Evolutionary conservation across 2,329 filamentous ascomycete genomes (phyloP), one percentile per base, ranked within the genome.

Genomic region (Trichoderma cornu-damae): DNA sequence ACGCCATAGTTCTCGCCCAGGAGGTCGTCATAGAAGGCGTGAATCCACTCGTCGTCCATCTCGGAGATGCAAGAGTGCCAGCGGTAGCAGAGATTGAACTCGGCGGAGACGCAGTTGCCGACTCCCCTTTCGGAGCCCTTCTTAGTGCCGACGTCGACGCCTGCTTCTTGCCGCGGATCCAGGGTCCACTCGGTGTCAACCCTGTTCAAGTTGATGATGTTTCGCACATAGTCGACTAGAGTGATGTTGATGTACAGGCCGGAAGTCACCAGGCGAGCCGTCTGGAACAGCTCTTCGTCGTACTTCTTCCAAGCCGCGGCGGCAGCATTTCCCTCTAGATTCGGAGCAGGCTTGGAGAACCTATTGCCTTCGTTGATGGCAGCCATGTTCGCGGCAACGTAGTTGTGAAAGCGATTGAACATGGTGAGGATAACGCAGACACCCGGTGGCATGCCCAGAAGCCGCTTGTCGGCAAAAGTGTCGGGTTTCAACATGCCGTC

Each of bases 41-140:
- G 80, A 20, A 90, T 87, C 89, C 90, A 95, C 62, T 85, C 79
- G 66, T 94, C 90, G 65, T 96, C 90, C 61, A 82, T 84, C 43
- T 68, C 67, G 20, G 70, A 83, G 64, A 94, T 88, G 63, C 87
- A 85, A 3, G 89, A 90, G 74, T 95, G 90, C 89, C 90, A 95
- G 61, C 90, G 81, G 70, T 96, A 95, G 63, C 88, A 87, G 8
- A 96, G 78, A 67, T 94, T 95, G 77, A 96, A 96, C 73, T 96
- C 90, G 3, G 88, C 89, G 0, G 89, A 93, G 4, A 93, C 89
- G 62, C 88, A 85, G 66, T 94, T 95, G 50, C 90, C 90, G 0
- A 88, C 83, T 40, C 89, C 90, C 22, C 84, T 79, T 43, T 88
- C 83, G 0, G 87, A 82, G 0, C 82, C 80, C 2, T 80, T 70